Conservation (phyloP, 192 early-diverging fungal genomes). For the Backusella morwellensis region DNA sequence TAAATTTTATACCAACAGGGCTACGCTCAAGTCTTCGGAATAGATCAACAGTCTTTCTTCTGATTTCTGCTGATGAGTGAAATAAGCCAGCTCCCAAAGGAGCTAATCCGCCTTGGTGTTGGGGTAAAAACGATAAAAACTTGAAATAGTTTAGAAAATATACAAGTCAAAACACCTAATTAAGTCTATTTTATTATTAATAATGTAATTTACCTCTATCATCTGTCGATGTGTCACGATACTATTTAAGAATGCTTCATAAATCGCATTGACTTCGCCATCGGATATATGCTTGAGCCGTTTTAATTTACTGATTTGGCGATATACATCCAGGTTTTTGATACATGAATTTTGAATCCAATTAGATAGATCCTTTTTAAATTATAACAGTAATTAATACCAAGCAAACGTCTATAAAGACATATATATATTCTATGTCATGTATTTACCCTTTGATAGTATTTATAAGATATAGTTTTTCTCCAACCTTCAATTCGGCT, state of each 20-base stretch:
- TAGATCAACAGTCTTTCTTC: constrained; percentile 68
- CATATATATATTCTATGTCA: neutral
- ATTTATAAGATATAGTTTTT: constrained; percentile 71
- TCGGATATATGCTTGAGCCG: constrained; percentile 47
- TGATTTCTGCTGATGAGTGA: constrained; percentile 65
- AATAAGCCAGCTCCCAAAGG: constrained; percentile 82
- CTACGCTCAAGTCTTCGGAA: constrained; percentile 72
- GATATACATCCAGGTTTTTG: constrained; percentile 66
- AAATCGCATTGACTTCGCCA: constrained; percentile 67
- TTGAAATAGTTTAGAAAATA: constrained; percentile 1
- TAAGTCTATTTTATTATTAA: neutral
- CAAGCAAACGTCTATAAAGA: neutral
- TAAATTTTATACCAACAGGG: constrained; percentile 47
- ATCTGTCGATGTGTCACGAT: constrained; percentile 75
- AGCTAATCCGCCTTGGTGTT: constrained; percentile 77
- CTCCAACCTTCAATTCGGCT: constrained; percentile 89
- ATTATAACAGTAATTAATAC: constrained; percentile 1
- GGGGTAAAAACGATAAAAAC: constrained; percentile 72
- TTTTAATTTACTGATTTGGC: constrained; percentile 62
- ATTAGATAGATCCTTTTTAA: constrained; percentile 57
- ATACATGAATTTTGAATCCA: constrained; percentile 57
- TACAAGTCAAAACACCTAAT: neutral
- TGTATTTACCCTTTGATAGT: constrained; percentile 54
- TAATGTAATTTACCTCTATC: constrained; percentile 55
- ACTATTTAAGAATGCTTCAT: constrained; percentile 62